Evolutionary conservation across 345 rosid species (phyloP), one percentile per base, ranked within the genome.

Genomic region (Sonneratia caseolaris): DNA sequence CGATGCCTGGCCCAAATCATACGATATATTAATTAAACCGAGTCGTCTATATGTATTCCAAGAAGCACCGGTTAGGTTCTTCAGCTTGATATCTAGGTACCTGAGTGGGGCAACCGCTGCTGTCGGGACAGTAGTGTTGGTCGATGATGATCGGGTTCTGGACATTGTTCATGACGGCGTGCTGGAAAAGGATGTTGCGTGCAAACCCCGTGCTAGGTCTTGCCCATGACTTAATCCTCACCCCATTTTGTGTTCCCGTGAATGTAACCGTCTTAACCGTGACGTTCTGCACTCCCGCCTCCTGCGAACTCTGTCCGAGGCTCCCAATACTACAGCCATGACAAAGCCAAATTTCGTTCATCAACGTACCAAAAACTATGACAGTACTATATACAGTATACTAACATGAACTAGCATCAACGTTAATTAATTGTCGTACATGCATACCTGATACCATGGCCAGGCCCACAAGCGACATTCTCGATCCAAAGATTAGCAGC

Each of bases 221-320:
- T 0, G 79, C 85, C 85, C 86, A 86, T 66, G 87, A 77, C 68
- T 86, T 86, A 64, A 86, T 83, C 15, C 89, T 64, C 16, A 86
- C 80, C 56, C 89, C 89, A 22, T 83, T 86, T 14, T 77, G 69
- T 0, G 87, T 71, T 32, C 83, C 84, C 0, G 68, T 74, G 73
- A 86, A 78, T 4, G 51, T 47, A 2, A 69, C 70, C 19, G 70
- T 53, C 18, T 77, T 72, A 16, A 86, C 69, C 3, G 81, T 79
- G 37, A 82, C 81, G 48, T 83, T 76, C 68, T 86, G 67, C 0
- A 86, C 85, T 2, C 87, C 89, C 9, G 64, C 84, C 74, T 86
- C 86, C 4, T 74, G 64, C 24, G 38, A 1, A 0, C 49, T 22
- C 43, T 35, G 49, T 7, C 77, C 89, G 18, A 83, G 75, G 55